These are phyloP conservation scores for Exophiala aquamarina DNA, from an alignment of 2,329 filamentous ascomycete genomes.

Conservation along the genomic window DNA sequence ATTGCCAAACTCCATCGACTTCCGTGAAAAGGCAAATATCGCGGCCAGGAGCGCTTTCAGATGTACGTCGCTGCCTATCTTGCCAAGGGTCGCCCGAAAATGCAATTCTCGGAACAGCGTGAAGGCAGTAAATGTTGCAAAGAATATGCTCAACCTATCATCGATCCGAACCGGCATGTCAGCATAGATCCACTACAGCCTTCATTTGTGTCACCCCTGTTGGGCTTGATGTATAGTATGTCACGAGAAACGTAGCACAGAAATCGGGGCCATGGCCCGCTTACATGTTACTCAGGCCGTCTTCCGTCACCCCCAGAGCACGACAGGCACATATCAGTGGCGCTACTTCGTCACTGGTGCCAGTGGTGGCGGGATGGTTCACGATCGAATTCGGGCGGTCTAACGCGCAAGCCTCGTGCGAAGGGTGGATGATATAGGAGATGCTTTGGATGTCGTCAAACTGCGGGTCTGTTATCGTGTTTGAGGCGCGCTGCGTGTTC, in stretches of 20 bases:
- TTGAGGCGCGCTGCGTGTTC: neutral
- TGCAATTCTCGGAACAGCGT: slow-evolving; percentile 33
- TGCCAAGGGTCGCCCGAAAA: slow-evolving; percentile 28
- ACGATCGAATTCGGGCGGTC: slow-evolving; percentile 1
- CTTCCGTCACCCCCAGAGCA: neutral
- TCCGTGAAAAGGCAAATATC: slow-evolving; percentile 25
- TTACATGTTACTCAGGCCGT: neutral
- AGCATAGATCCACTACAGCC: neutral
- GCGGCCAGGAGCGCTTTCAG: slow-evolving; percentile 31
- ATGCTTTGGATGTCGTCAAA: slow-evolving; percentile 22
- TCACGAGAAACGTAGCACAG: no score
- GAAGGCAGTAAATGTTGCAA: slow-evolving; percentile 21
- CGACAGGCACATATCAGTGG: neutral
- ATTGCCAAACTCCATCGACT: slow-evolving; percentile 19
- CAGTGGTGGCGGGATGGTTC: neutral
- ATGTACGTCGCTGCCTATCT: slow-evolving; percentile 18
- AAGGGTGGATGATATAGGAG: slow-evolving; percentile 28
- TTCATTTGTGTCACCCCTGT: no score
- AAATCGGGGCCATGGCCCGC: neutral
- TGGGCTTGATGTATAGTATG: no score
- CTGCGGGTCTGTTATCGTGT: neutral
- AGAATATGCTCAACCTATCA: neutral
- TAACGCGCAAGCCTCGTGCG: slow-evolving; percentile 21
- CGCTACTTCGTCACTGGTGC: neutral
- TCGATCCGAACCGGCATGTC: no score